Evolutionary conservation across 2,329 filamentous ascomycete species (phyloP).

Genomic region (Thielaviopsis punctulata): DNA sequence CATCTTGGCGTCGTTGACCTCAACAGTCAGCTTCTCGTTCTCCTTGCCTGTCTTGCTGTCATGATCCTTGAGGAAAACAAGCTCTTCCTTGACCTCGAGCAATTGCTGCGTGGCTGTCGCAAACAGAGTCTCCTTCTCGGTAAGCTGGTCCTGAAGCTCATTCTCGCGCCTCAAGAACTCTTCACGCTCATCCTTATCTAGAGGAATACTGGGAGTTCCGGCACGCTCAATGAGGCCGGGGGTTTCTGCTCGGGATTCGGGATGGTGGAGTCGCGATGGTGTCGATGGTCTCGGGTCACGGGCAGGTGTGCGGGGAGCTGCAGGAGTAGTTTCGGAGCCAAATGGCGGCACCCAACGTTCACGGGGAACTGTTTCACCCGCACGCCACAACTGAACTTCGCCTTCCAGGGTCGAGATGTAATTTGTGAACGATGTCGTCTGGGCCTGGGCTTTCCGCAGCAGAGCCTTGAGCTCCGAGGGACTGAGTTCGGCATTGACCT

Average conservation of each 20-base stretch:
- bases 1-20: conserved; percentile 90
- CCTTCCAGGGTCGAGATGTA: conserved; percentile 73
- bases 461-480: conserved; percentile 86
- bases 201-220: conserved; percentile 67
- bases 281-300: conserved; percentile 34
- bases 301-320: conserved; percentile 22
- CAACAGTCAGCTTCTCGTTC: conserved; percentile 70
- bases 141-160: conserved; percentile 88
- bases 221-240: conserved; percentile 60
- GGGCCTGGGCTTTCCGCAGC: conserved; percentile 79
- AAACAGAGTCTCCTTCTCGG: conserved; percentile 77
- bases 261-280: conserved; percentile 21
- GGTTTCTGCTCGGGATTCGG: conserved; percentile 45
- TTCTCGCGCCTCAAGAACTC: conserved; percentile 92
- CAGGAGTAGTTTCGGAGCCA: conserved; percentile 14
- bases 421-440: conserved; percentile 72
- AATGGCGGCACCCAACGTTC: conserved; percentile 64
- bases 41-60: conserved; percentile 70
- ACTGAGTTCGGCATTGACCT: conserved; percentile 96
- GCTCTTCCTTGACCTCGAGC: conserved; percentile 70
- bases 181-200: conserved; percentile 93
- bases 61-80: conserved; percentile 70
- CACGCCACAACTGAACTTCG: conserved; percentile 75
- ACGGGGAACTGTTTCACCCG: conserved; percentile 72
- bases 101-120: conserved; percentile 64